These are phyloP conservation scores for Mycena rosella DNA, from an alignment of 768 basidiomycete species.

Conservation along the genomic window DNA sequence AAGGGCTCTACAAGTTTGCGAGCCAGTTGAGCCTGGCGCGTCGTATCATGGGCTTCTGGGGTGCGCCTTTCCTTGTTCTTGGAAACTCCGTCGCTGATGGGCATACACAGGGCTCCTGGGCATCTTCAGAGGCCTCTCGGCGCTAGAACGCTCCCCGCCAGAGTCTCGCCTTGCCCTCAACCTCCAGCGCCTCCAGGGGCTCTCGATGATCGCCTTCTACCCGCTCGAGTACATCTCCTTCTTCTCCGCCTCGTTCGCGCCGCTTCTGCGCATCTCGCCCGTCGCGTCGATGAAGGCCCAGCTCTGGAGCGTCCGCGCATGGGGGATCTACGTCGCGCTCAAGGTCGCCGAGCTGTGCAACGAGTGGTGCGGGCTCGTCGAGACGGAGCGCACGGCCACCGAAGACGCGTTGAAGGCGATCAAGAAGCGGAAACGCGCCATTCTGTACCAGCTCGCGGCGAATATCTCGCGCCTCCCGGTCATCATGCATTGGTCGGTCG, in stretches of 20 bases:
- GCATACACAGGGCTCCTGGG: conserved; percentile 57
- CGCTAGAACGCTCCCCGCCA: conserved; percentile 61
- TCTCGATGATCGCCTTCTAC: conserved; percentile 67
- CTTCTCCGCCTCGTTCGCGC: conserved; percentile 49
- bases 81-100: background rate
- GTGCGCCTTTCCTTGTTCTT: conserved; percentile 46
- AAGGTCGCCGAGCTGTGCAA: conserved; percentile 19
- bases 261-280: conserved; percentile 32
- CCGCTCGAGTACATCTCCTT: conserved; percentile 67
- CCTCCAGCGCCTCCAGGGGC: conserved; percentile 65
- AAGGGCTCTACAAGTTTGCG: conserved; percentile 55
- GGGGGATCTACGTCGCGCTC: conserved; percentile 27
- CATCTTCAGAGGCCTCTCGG: conserved; percentile 64
- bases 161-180: conserved; percentile 62
- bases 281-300: conserved; percentile 10
- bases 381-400: conserved; percentile 3
- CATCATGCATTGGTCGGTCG: conserved; percentile 35
- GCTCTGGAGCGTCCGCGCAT: conserved; percentile 34
- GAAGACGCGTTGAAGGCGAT: conserved; percentile 9
- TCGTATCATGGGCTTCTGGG: conserved; percentile 66
- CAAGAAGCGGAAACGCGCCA: conserved; percentile 22
- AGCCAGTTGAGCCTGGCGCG: conserved; percentile 60
- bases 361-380: conserved; percentile 17
- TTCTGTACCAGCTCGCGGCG: conserved; percentile 19
- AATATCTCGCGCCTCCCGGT: conserved; percentile 35